Evolutionary conservation across 2,329 filamentous ascomycete species (phyloP).

Genomic region (Colletotrichum sublineola): DNA sequence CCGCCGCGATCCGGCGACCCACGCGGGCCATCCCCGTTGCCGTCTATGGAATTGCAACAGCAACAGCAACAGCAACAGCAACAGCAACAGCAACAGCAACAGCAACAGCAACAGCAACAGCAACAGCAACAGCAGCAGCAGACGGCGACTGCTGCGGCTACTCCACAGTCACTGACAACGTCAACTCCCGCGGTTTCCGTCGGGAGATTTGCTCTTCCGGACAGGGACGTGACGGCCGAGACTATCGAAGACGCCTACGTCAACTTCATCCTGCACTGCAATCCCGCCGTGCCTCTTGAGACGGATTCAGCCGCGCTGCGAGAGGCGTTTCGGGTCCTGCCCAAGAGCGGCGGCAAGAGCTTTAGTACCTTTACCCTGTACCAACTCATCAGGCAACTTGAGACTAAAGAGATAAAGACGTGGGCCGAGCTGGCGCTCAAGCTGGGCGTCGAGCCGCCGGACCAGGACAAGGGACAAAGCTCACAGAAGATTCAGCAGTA

Average conservation of each 20-base stretch:
- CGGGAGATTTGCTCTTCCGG: slow-evolving; percentile 65
- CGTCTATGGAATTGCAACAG: slow-evolving; percentile 18
- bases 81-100: slow-evolving; percentile 17
- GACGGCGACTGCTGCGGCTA: neutral
- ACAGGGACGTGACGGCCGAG: slow-evolving; percentile 74
- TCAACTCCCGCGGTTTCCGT: neutral
- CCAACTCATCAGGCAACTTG: slow-evolving; percentile 82
- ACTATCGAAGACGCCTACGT: slow-evolving; percentile 88
- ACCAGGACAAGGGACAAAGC: slow-evolving; percentile 85
- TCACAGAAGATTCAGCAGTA: slow-evolving; percentile 96
- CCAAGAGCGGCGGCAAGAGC: slow-evolving; percentile 87
- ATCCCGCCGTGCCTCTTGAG: slow-evolving; percentile 80
- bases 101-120: slow-evolving; percentile 7
- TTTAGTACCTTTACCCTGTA: slow-evolving; percentile 85
- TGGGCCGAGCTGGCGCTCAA: slow-evolving; percentile 91
- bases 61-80: neutral
- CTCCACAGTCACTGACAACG: neutral
- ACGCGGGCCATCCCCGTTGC: slow-evolving; percentile 32
- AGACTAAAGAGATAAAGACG: slow-evolving; percentile 88
- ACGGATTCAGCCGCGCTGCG: slow-evolving; percentile 79
- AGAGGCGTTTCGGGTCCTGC: slow-evolving; percentile 82
- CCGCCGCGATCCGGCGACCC: slow-evolving; percentile 1
- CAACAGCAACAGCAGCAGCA: slow-evolving; percentile 1
- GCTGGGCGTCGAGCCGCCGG: slow-evolving; percentile 89
- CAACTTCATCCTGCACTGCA: slow-evolving; percentile 89